Base-by-base conservation (phyloP, 768 basidiomycete species). In the Leucosporidium yakuticum region DNA sequence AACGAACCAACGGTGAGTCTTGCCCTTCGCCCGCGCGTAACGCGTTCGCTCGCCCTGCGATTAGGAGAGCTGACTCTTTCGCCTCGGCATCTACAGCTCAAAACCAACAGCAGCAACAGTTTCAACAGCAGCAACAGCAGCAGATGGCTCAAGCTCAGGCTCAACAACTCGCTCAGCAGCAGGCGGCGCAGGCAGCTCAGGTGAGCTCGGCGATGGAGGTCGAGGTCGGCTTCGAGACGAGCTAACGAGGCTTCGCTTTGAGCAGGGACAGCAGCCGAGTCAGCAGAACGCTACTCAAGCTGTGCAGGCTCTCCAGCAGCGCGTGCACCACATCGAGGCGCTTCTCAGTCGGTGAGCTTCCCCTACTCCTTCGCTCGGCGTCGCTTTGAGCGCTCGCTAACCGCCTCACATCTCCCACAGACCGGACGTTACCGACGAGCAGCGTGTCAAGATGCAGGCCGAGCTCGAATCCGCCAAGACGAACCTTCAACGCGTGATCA, bases 401-500 rank as follows among this genome's bases (percentile, higher is more conserved):
- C 17, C 39, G 2, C 17, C 14, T 44, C 39, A 15, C 39, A 9
- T 15, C 39, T 44, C 51, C 69, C 58, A 54, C 9, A 64, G 71
- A 8, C 64, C 62, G 8, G 71, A 72, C 57, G 25, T 69, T 32
- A 66, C 61, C n/a, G 64, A 63, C 17, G 71, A 72, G 39, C 71
- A 72, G 53, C 55, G 71, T 12, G 25, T 32, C 21, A 72, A 69
- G 65, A 64, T 67, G 55, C 68, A 72, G 53, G 21, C 44, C 58
- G 71, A 72, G 47, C 59, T 72, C 29, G 71, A 69, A 14, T 51
- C 54, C n/a, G 68, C 71, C 23, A 50, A 62, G 20, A n/a, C 62
- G 23, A 69, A 72, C 67, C 50, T 72, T 27, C 29, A 60, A 7
- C 62, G 65, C 50, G 71, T 72, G 44, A 34, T 72, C 59, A 69